Base-by-base conservation (phyloP, 805 yeast genomes). In the Cyberlindnera maritima region DNA sequence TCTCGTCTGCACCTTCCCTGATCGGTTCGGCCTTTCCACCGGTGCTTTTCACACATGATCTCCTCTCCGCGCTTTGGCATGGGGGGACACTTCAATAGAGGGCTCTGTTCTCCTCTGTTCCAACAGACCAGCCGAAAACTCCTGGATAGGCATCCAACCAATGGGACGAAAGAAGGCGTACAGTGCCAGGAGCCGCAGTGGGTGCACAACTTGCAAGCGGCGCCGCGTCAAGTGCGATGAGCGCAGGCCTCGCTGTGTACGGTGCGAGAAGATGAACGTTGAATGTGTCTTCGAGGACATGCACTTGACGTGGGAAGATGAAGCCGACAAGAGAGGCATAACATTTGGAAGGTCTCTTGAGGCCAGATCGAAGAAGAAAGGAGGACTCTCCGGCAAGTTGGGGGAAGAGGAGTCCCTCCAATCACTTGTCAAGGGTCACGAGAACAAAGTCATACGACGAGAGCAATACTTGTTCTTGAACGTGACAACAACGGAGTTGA, bases 211-310 rank as follows among this genome's bases (percentile, higher is more conserved):
- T 28, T 77, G 81, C 60, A 75, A 75, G 56, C 64, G 64, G 43
- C 62, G 82, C 41, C 62, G 78, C 40, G 79, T 77, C 50, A 76
- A 76, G 57, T 77, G 81, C 50, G 68, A 64, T 41, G 66, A 70
- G 52, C 35, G 54, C 1, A 67, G 61, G 17, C 74, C 74, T 2
- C 43, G 32, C 7, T 70, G 74, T 45, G 20, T 14, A 5, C 57
- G 62, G 14, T 69, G 74, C 46, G n/a, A 14, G 6, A 54, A 65
- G 39, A 46, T 63, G 29, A 48, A 52, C 1, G 36, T 63, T 63
- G 40, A 46, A 18, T 56, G 60, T 18, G 41, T 47, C 10, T 56
- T 45, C 28, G 64, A 58, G 37, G 55, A 52, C 5, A 18, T 55
- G 23, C 51, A 32, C 9, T 49, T 61, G 7, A 51, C 56, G 0